Conservation (phyloP, 305 asterid genomes). For the Fraxinus ornus region DNA sequence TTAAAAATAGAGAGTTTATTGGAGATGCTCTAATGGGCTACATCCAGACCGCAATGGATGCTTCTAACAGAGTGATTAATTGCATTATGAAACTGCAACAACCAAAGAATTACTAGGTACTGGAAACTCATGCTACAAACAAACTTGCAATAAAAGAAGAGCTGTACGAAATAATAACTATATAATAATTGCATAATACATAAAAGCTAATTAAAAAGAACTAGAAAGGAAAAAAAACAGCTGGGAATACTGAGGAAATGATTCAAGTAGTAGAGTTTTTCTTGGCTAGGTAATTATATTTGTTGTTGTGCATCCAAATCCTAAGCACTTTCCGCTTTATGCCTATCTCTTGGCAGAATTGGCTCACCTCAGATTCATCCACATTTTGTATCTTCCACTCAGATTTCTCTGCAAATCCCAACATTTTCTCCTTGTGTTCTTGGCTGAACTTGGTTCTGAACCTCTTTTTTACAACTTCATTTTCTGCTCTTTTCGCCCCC, state of each 20-base stretch:
- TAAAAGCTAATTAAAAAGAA: no score
- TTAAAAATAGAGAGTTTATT: no score
- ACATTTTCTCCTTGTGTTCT: slow-evolving; percentile 39
- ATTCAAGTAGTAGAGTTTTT: background rate
- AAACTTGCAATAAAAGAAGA: background rate
- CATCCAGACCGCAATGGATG: no score
- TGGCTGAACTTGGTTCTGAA: slow-evolving; percentile 33
- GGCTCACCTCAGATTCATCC: slow-evolving; percentile 26
- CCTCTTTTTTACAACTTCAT: slow-evolving; percentile 23
- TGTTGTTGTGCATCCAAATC: slow-evolving; percentile 46
- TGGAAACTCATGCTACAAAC: background rate
- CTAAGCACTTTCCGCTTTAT: slow-evolving; percentile 34
- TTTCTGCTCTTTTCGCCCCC: background rate
- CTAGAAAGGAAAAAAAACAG: no score
- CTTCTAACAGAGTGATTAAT: no score
- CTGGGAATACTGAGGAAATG: background rate
- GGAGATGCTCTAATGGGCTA: no score
- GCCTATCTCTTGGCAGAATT: slow-evolving; percentile 36
- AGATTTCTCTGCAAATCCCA: slow-evolving; percentile 26
- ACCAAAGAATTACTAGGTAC: no score
- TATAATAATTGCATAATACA: no score
- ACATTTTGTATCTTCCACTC: slow-evolving; percentile 35
- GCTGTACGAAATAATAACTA: no score
- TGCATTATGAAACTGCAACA: no score
- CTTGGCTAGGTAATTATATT: slow-evolving; percentile 18